Evolutionary conservation across 164 flowering plant species (phyloP), one percentile per base, ranked within the genome.

Genomic region (Cinnamomum chago): DNA sequence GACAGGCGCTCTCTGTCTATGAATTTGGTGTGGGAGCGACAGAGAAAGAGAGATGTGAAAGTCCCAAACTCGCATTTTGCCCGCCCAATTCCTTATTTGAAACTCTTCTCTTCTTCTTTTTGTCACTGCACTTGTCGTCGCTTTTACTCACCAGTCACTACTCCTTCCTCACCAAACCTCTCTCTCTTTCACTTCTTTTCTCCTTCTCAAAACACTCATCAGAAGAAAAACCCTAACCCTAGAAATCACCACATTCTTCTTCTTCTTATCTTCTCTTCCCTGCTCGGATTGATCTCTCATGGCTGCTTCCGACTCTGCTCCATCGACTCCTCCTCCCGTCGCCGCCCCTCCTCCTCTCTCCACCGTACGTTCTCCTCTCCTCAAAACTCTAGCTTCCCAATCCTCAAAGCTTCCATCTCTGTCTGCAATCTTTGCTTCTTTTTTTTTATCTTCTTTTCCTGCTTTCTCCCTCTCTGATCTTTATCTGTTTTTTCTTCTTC

Each of bases 221-320:
- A 40, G 3, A 64, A 1, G 28, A 51, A 22, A 20, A 77, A 67
- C 76, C 79, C 68, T 27, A 79, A 69, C 76, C 78, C 76, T 72
- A 62, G 50, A 70, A 62, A 24, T 30, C 50, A 28, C 23, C 33
- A 2, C 27, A 1, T 5, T n/a, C 68, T 50, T 35, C 10, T 15
- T 35, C 33, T 6, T 58, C 1, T 5, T n/a, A 62, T 68, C 4
- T 5, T n/a, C 68, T 68, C 10, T 22, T 69, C 65, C 17, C 5
- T 71, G 17, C 50, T 28, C 35, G 27, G 23, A 27, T 50, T 47
- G 50, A 40, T 23, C 28, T 72, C 73, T 73, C 40, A 82, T 85
- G 87, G 85, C 87, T 28, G 76, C 72, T 50, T 75, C 88, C 1
- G 83, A 83, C 66, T 82, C 85, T 1, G 72, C 84, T 74, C 77